Conservation (phyloP, 2,329 filamentous ascomycete species). For the Aschersonia sp. region DNA sequence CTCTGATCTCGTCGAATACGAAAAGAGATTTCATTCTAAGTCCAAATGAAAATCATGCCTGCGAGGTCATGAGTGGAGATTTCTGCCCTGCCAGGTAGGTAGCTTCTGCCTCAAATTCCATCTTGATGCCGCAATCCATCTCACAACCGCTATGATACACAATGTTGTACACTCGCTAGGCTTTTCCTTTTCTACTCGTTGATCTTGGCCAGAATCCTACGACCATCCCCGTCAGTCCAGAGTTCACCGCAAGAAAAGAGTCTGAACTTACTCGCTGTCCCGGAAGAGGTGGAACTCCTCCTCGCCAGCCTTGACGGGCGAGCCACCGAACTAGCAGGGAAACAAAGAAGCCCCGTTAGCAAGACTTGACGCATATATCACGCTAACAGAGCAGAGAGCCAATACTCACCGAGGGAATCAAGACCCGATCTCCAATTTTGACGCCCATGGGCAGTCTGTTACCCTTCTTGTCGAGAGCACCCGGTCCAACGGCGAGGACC, state of each 20-base stretch:
- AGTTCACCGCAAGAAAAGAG: background rate
- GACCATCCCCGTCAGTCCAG: background rate
- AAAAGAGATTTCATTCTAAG: no score
- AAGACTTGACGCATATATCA: no score
- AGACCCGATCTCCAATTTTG: conserved; percentile 69
- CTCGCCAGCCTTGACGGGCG: conserved; percentile 91
- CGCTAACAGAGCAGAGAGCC: background rate
- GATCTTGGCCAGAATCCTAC: conserved; percentile 94
- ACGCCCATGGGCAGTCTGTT: conserved; percentile 81
- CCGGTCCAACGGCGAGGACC: conserved; percentile 89
- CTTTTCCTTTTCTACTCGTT: conserved; percentile 52
- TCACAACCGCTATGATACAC: conserved; percentile 16
- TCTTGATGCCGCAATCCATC: background rate
- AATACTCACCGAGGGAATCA: conserved; percentile 80
- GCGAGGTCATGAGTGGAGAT: conserved; percentile 13
- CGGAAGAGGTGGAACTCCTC: conserved; percentile 94
- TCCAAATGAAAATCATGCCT: background rate
- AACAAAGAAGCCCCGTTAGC: no score
- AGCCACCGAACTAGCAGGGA: conserved; percentile 64
- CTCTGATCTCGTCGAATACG: no score
- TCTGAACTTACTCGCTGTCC: conserved; percentile 81
- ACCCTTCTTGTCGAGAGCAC: conserved; percentile 74
- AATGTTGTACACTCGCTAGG: conserved; percentile 16
- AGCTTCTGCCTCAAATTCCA: background rate
- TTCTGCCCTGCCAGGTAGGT: conserved; percentile 5